Conservation (phyloP, 306 rosid species). For the Glycine latifolia region DNA sequence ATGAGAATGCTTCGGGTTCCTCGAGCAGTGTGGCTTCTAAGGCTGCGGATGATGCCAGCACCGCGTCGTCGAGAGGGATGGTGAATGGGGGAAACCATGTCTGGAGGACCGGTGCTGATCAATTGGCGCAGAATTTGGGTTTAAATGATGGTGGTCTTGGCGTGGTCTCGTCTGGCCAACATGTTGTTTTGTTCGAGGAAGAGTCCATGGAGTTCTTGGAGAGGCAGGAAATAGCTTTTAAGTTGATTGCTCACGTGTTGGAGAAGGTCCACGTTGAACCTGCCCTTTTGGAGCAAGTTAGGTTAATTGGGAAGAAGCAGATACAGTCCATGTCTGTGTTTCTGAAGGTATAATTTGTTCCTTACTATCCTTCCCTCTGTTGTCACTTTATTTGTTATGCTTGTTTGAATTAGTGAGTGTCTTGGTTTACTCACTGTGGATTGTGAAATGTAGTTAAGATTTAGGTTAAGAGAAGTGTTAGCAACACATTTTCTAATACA, state of each 20-base stretch:
- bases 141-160: constrained; percentile 70
- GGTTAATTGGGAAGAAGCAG: constrained; percentile 87
- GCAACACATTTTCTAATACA: neutral
- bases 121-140: constrained; percentile 66
- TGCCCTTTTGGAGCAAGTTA: constrained; percentile 78
- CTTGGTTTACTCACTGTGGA: constrained; percentile 7
- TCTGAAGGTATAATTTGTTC: constrained; percentile 65
- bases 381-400: no score
- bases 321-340: constrained; percentile 80
- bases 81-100: constrained; percentile 70
- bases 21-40: constrained; percentile 66
- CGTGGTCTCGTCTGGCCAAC: constrained; percentile 64
- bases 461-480: neutral
- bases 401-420: neutral
- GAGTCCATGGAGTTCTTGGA: constrained; percentile 88
- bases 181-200: constrained; percentile 79
- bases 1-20: constrained; percentile 70
- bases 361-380: no score
- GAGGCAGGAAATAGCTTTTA: constrained; percentile 89
- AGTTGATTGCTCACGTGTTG: constrained; percentile 79
- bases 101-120: constrained; percentile 78
- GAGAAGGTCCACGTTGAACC: constrained; percentile 67
- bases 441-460: constrained; percentile 26
- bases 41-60: constrained; percentile 62
- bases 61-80: constrained; percentile 67